Evolutionary conservation across 805 yeast species (phyloP).

Genomic region (Pichia scutulata): DNA sequence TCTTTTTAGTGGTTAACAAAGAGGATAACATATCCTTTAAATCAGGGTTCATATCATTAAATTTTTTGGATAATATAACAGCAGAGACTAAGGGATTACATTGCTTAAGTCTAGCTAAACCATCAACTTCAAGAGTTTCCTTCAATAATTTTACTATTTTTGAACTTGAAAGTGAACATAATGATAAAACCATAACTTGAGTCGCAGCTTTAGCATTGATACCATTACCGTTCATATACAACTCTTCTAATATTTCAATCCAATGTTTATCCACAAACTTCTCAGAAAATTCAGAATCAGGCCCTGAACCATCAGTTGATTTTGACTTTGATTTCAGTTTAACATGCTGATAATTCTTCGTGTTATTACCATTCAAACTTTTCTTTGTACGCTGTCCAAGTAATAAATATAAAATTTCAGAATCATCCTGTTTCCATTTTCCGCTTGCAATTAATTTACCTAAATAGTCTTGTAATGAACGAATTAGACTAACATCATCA

Average conservation of each 20-base stretch:
- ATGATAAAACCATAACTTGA: constrained; percentile 44
- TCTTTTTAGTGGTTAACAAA: constrained; percentile 22
- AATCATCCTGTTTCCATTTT: constrained; percentile 39
- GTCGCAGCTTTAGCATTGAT: constrained; percentile 38
- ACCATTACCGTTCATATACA: constrained; percentile 52
- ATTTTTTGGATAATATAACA: constrained; percentile 41
- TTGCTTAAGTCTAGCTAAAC: constrained; percentile 33
- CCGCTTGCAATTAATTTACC: constrained; percentile 39
- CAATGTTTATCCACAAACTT: constrained; percentile 47
- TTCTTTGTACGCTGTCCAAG: constrained; percentile 33
- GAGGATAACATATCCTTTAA: constrained; percentile 44
- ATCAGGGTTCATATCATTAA: constrained; percentile 42
- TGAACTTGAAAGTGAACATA: constrained; percentile 40
- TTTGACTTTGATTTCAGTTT: neutral
- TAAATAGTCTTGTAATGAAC: constrained; percentile 45
- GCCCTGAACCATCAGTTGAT: constrained; percentile 11
- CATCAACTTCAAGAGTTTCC: constrained; percentile 38
- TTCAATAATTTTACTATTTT: constrained; percentile 35
- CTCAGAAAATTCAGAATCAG: constrained; percentile 38
- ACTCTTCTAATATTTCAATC: constrained; percentile 50
- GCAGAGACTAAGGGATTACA: constrained; percentile 50
- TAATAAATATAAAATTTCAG: constrained; percentile 37
- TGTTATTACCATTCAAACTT: constrained; percentile 13
- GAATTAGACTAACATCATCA: constrained; percentile 39
- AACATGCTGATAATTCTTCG: constrained; percentile 10